Base-by-base conservation (phyloP, 768 basidiomycete species). In the Mycena latifolia region DNA sequence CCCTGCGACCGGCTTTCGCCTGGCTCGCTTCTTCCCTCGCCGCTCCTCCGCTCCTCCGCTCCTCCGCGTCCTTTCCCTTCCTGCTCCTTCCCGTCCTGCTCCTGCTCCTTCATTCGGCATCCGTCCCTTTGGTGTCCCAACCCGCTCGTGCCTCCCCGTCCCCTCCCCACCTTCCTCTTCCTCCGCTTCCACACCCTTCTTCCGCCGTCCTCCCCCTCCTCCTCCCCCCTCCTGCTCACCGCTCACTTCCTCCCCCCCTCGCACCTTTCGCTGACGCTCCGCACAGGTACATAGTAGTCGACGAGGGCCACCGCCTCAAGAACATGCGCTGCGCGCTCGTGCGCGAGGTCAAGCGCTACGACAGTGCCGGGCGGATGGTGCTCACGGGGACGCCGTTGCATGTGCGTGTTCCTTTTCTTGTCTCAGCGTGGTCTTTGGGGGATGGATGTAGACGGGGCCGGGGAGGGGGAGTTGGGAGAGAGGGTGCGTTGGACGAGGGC, bases 361-460 rank as follows among this genome's bases (percentile, higher is more conserved):
- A 82, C 2, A 90, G 90, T 58, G 94, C 92, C 0, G 94, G 95
- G 45, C 83, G 98, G 51, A 92, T 98, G 88, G 92, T 99, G 63
- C 79, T 99, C 66, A 99, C 96, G 0, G 98, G 98, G 31, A 99
- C 98, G 20, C 98, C 98, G 9, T 79, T 99, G 39, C 96, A 99
- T 78, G 96, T 96, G 65, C 61, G 89, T 78, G 17, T 31, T 27
- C 28, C 22, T 24, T 27, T 66, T 60, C 28, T 35, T 24, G 39
- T 45, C 25, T 39, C n/a, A n/a, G n/a, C n/a, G n/a, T n/a, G n/a
- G n/a, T n/a, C n/a, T n/a, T n/a, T n/a, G n/a, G n/a, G n/a, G n/a
- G n/a, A n/a, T n/a, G n/a, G n/a, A n/a, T n/a, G n/a, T n/a, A n/a
- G n/a, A n/a, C n/a, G n/a, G n/a, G n/a, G n/a, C n/a, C n/a, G n/a